Conservation (phyloP, 345 rosid species). For the Lumnitzera littorea region DNA sequence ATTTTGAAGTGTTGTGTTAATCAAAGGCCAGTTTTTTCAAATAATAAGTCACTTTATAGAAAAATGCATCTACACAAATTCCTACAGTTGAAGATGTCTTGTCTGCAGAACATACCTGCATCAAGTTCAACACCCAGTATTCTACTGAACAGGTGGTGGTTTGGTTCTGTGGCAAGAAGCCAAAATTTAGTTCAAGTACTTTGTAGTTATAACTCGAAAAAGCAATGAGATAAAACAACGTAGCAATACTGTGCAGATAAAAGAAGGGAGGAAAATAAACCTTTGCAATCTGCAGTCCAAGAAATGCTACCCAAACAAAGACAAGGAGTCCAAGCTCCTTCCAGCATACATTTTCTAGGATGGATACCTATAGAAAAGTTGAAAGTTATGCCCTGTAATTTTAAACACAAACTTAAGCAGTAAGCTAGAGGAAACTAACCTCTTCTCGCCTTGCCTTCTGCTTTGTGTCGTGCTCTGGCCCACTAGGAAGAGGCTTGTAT, state of each 20-base stretch:
- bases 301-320: conserved; percentile 67
- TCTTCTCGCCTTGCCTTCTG: conserved; percentile 16
- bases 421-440: conserved; percentile 19
- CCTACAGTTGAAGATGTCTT: neutral
- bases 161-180: conserved; percentile 31
- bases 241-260: neutral
- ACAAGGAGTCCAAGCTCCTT: conserved; percentile 77
- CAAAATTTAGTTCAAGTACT: conserved; percentile 11
- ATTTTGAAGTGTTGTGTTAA: neutral
- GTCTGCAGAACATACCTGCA: conserved; percentile 38
- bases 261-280: conserved; percentile 20
- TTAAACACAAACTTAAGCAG: neutral
- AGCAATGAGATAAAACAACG: neutral
- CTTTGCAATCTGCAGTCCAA: conserved; percentile 62
- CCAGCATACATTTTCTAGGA: conserved; percentile 68
- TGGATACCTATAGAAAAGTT: conserved; percentile 31
- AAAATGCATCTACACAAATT: neutral
- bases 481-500: conserved; percentile 59
- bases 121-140: conserved; percentile 58
- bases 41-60: neutral
- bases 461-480: conserved; percentile 13
- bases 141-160: conserved; percentile 46
- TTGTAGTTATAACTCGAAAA: conserved; percentile 3
- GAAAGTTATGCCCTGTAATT: neutral
- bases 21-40: neutral